These are phyloP conservation scores for Sarocladium strictum DNA, from an alignment of 2,329 filamentous ascomycete genomes.

Conservation along the genomic window DNA sequence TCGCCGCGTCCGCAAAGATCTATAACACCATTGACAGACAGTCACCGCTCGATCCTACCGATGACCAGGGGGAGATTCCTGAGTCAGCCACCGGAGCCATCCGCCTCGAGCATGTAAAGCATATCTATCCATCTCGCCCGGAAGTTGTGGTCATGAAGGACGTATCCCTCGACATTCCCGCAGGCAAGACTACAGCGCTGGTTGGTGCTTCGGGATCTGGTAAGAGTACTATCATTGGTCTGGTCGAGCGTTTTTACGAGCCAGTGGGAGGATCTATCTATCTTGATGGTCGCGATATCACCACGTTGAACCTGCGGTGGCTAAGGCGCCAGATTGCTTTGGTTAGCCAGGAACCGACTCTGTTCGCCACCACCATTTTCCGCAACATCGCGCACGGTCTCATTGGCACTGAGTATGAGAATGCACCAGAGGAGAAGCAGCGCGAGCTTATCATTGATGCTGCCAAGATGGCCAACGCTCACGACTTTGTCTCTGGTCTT, in stretches of 20 bases:
- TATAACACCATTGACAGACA: slow-evolving; percentile 85
- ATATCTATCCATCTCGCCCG: slow-evolving; percentile 90
- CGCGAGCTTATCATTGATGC: slow-evolving; percentile 69
- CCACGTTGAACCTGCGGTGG: slow-evolving; percentile 80
- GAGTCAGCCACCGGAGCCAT: slow-evolving; percentile 57
- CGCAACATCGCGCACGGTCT: slow-evolving; percentile 88
- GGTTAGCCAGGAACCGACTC: slow-evolving; percentile 86
- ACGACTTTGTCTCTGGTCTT: slow-evolving; percentile 78
- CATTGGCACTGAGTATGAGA: slow-evolving; percentile 74
- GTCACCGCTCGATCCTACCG: slow-evolving; percentile 77
- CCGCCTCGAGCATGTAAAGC: slow-evolving; percentile 75
- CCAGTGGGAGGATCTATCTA: slow-evolving; percentile 74
- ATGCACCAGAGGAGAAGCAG: slow-evolving; percentile 59
- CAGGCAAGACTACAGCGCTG: slow-evolving; percentile 86
- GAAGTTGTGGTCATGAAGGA: slow-evolving; percentile 85
- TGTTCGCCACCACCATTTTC: slow-evolving; percentile 85
- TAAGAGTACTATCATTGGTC: slow-evolving; percentile 88
- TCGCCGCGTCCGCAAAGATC: slow-evolving; percentile 85
- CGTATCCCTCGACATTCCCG: slow-evolving; percentile 72
- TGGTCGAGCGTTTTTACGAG: slow-evolving; percentile 91
- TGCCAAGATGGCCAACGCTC: slow-evolving; percentile 85
- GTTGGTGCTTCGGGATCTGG: slow-evolving; percentile 93
- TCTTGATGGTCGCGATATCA: slow-evolving; percentile 78
- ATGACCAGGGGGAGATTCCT: slow-evolving; percentile 64
- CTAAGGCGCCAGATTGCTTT: slow-evolving; percentile 86